A percentile compares a stretch with the other conserved stretches of the same genome.
phyloP scores from a whole-genome alignment of 2,329 filamentous ascomycete species.

The Colletotrichum lentis region DNA sequence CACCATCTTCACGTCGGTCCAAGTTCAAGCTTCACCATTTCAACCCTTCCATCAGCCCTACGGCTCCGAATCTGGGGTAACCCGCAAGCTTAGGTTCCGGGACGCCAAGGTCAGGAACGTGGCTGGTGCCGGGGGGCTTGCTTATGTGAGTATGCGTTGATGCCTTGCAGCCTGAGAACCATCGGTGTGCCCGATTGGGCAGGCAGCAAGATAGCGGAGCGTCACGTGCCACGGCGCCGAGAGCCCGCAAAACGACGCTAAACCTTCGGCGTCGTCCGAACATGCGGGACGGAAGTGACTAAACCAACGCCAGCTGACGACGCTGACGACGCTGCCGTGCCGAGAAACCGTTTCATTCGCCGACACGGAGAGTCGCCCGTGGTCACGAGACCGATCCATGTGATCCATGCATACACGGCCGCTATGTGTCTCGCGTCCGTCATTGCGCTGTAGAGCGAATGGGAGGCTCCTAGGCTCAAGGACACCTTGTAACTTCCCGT shows the following conservation, averaged over 20 bases:
- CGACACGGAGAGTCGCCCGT: not conserved
- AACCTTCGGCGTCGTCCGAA: conserved; percentile 39
- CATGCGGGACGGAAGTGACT: conserved; percentile 25
- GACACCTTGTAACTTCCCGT: conserved; percentile 4
- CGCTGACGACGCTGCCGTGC: conserved; percentile 36
- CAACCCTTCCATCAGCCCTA: conserved; percentile 37
- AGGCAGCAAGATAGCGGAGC: conserved; percentile 18
- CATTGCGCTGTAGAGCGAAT: conserved; percentile 12
- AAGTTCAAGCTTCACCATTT: conserved; percentile 34
- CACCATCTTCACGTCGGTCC: conserved; percentile 3
- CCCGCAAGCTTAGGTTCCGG: conserved; percentile 27
- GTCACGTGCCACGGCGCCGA: conserved; percentile 32
- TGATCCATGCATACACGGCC: conserved; percentile 13
- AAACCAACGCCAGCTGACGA: conserved; percentile 34
- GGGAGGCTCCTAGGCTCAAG: conserved; percentile 5
- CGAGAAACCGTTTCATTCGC: conserved; percentile 33
- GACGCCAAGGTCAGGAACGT: conserved; percentile 33
- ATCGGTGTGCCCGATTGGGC: conserved; percentile 21
- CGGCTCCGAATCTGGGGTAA: conserved; percentile 38
- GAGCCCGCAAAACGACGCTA: conserved; percentile 34
- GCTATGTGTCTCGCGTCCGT: conserved; percentile 8
- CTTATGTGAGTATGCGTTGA: not conserved
- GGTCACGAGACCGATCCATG: conserved; percentile 21
- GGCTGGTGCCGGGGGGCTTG: conserved; percentile 28
- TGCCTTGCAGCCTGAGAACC: conserved; percentile 31